Base-by-base conservation (phyloP, 768 basidiomycete species). In the Agrocybe chaxingu region DNA sequence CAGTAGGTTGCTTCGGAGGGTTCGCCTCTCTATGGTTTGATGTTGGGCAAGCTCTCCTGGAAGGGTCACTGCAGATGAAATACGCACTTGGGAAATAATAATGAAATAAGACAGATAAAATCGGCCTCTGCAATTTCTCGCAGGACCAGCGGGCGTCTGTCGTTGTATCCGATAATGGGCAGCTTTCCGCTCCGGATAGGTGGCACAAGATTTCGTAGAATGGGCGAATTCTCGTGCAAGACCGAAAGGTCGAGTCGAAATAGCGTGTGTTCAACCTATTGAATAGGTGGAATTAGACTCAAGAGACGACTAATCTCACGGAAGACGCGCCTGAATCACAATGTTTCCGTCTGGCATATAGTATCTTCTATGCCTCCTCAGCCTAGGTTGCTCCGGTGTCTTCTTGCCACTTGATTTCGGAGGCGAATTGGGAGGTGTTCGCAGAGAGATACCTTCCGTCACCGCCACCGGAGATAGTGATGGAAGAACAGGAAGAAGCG, bases 71-170 rank as follows among this genome's bases (percentile, higher is more conserved):
- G 39, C 48, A 45, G 51, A 39, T 32, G 34, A 36, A 39, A n/a
- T 16, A 55, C 65, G 50, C 57, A 83, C 81, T 70, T 67, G 16
- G 81, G 79, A 50, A 78, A 81, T 33, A 82, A 70, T 4, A 82
- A 69, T 67, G 77, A 77, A 2, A 83, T 70, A 45, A 83, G 72
- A 2, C 76, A 72, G 31, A 72, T 69, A 51, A 84, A 82, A 54
- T 81, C 79, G 13, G 66, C 61, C 10, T 71, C 68, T 16, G 68
- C 64, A 19, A 76, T 66, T 13, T 78, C 75, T 16, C 72, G 73
- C 9, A 84, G 65, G 2, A 67, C 62, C 47, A 77, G 73, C 4
- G 75, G 72, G 30, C 72, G 65, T 41, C 45, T 52, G 57, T 52
- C 63, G 56, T 66, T 52, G 52, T 63, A 59, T 34, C 62, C 54